phyloP scores from a whole-genome alignment of 192 early-diverging fungal species.

The Coemansia sp. region DNA sequence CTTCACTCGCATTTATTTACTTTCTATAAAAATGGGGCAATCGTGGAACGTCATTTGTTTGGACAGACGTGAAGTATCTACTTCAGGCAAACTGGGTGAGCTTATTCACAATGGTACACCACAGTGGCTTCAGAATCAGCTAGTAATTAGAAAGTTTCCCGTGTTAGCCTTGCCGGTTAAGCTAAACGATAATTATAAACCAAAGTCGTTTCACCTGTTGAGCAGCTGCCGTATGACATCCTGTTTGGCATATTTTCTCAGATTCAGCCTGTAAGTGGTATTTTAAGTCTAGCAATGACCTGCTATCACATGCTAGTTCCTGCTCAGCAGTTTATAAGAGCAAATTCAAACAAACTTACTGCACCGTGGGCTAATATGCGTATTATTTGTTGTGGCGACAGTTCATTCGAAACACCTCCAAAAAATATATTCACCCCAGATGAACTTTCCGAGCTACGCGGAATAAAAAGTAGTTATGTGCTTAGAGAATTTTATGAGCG shows the following conservation, averaged over 20 bases:
- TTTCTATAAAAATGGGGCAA: no score
- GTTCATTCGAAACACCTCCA: no score
- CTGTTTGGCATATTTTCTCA: neutral
- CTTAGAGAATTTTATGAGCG: no score
- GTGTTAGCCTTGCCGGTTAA: neutral
- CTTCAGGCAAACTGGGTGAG: no score
- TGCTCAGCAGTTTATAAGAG: neutral
- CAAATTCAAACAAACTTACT: neutral
- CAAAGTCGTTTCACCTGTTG: neutral
- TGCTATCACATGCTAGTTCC: no score
- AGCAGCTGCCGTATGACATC: neutral
- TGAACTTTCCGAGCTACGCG: no score
- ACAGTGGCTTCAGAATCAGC: neutral
- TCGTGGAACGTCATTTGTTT: no score
- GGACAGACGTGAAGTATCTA: no score
- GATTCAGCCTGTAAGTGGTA: neutral
- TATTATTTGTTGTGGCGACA: neutral
- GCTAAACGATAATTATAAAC: neutral
- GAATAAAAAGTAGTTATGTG: no score
- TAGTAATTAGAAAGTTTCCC: neutral
- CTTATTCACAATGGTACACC: neutral
- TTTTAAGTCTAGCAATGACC: neutral
- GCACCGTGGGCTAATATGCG: conserved; percentile 2
- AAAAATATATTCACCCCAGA: no score
- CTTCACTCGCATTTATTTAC: no score